These are phyloP conservation scores for Testicularia cyperi DNA, from an alignment of 1,284 basidiomycete genomes.

Conservation along the genomic window DNA sequence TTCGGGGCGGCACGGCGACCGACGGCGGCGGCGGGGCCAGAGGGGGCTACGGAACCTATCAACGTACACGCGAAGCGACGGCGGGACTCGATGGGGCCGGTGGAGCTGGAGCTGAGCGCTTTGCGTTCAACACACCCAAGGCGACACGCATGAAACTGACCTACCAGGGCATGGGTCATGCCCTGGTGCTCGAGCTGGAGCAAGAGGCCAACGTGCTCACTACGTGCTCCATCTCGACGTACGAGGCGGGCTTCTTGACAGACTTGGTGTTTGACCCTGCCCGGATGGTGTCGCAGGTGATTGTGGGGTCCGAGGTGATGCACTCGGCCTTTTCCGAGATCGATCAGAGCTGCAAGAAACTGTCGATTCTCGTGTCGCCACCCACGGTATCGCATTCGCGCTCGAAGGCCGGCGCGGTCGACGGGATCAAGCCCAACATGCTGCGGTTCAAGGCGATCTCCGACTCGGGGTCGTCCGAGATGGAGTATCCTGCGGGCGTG, in stretches of 20 bases:
- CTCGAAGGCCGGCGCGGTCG: not conserved
- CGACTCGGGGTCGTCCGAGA: conserved; percentile 32
- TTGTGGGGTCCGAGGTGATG: conserved; percentile 33
- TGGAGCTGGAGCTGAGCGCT: conserved; percentile 2
- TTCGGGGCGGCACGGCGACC: conserved; percentile 1
- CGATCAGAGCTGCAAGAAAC: conserved; percentile 32
- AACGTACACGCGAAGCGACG: conserved; percentile 14
- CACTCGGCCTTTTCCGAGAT: conserved; percentile 38
- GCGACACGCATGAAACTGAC: conserved; percentile 79
- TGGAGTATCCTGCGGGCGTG: conserved; percentile 39
- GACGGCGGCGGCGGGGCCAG: not conserved
- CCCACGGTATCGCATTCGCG: conserved; percentile 1
- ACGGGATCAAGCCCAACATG: conserved; percentile 12
- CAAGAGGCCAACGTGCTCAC: conserved; percentile 88
- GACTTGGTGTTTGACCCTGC: conserved; percentile 73
- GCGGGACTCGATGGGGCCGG: conserved; percentile 12
- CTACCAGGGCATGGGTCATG: conserved; percentile 77
- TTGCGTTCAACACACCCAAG: conserved; percentile 3
- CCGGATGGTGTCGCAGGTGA: conserved; percentile 36
- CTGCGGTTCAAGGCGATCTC: conserved; percentile 28
- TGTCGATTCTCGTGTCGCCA: conserved; percentile 23
- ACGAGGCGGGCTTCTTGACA: conserved; percentile 77
- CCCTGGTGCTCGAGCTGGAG: conserved; percentile 72
- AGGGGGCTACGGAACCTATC: conserved; percentile 8
- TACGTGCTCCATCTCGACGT: conserved; percentile 81